phyloP scores from a whole-genome alignment of 2,329 filamentous ascomycete genomes.

The Xylaria sp. region DNA sequence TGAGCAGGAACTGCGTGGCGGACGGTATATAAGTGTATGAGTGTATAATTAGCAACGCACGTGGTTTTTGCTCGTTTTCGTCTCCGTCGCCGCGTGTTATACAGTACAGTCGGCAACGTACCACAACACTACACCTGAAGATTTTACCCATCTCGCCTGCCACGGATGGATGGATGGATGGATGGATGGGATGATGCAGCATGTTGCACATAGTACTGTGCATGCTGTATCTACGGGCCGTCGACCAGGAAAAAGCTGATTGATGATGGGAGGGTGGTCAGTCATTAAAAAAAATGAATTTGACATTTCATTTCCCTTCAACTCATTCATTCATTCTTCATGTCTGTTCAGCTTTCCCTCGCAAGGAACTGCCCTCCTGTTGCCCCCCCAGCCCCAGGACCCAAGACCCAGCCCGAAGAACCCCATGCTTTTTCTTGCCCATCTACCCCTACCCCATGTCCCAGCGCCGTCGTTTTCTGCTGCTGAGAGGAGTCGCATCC shows the following conservation, averaged over 20 bases:
- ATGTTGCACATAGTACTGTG: conserved; percentile 21
- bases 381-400: neutral
- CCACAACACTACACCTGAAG: conserved; percentile 9
- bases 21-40: neutral
- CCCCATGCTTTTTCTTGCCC: neutral
- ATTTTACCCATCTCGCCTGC: conserved; percentile 19
- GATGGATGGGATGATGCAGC: conserved; percentile 7
- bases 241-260: neutral
- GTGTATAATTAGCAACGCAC: conserved; percentile 29
- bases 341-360: conserved; percentile 12
- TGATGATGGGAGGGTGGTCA: neutral
- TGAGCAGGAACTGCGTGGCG: neutral
- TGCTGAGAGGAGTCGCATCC: conserved; percentile 20
- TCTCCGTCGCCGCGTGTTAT: conserved; percentile 11
- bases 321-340: neutral
- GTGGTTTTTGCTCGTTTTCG: conserved; percentile 15
- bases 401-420: neutral
- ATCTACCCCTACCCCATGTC: conserved; percentile 4
- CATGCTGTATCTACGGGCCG: neutral
- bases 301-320: neutral
- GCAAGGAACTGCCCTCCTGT: conserved; percentile 17
- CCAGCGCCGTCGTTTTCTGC: neutral
- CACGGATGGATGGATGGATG: neutral
- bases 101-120: conserved; percentile 1
- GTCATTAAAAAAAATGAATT: conserved; percentile 10